phyloP scores from a whole-genome alignment of 2,329 filamentous ascomycete species.

The Penicillium occitanis region DNA sequence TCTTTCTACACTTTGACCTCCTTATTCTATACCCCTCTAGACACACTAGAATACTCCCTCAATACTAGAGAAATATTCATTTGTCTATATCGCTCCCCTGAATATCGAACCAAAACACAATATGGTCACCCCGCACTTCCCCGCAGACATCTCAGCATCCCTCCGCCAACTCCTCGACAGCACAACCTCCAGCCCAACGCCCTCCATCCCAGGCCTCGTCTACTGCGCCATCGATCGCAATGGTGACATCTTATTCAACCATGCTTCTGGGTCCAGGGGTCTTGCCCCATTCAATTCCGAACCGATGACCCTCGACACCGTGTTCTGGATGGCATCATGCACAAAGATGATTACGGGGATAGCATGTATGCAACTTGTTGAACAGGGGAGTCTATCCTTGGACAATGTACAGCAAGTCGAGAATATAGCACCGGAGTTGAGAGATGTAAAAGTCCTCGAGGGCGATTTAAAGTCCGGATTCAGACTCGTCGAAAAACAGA shows the following conservation, averaged over 20 bases:
- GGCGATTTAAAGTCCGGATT: constrained; percentile 24
- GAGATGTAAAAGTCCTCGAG: constrained; percentile 48
- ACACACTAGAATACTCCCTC: background rate
- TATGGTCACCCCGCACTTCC: constrained; percentile 19
- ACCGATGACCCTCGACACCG: constrained; percentile 30
- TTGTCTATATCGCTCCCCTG: background rate
- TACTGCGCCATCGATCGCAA: constrained; percentile 29
- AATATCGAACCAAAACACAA: background rate
- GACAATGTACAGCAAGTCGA: constrained; percentile 53
- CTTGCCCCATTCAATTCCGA: constrained; percentile 20
- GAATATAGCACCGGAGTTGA: constrained; percentile 50
- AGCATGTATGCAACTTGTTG: constrained; percentile 59
- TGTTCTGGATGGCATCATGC: constrained; percentile 56
- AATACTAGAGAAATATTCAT: background rate
- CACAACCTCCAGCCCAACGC: constrained; percentile 13
- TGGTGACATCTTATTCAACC: constrained; percentile 30
- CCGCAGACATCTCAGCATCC: constrained; percentile 18
- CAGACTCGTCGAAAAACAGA: constrained; percentile 39
- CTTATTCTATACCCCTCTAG: background rate
- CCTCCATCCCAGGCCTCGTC: constrained; percentile 24
- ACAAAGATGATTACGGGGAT: constrained; percentile 58
- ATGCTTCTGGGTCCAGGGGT: constrained; percentile 30
- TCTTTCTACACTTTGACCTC: background rate
- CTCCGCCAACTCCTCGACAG: constrained; percentile 21
- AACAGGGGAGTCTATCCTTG: constrained; percentile 50